Percentiles rank a stretch among this genome's conserved stretches.
These are phyloP conservation scores for Skeletonema potamos DNA, from an alignment of 108 stramenopile species.

Conservation along the genomic window DNA sequence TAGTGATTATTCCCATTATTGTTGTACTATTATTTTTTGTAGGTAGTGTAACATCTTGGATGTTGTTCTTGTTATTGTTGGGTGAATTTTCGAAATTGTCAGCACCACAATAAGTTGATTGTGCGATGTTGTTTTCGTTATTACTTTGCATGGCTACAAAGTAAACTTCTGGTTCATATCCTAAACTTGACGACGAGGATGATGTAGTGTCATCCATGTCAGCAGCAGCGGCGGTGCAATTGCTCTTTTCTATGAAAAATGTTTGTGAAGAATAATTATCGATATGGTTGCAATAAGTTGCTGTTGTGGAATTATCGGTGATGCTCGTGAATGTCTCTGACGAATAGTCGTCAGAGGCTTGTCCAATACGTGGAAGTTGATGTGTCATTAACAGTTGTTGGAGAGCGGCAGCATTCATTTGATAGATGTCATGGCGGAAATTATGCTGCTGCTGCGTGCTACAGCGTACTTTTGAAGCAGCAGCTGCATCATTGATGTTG, in stretches of 20 bases:
- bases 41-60: no score
- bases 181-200: neutral
- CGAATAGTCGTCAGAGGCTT: neutral
- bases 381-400: neutral
- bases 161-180: conserved; percentile 24
- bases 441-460: neutral
- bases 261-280: neutral
- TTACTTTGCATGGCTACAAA: conserved; percentile 15
- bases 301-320: neutral
- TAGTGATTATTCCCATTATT: neutral
- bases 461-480: neutral
- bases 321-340: neutral
- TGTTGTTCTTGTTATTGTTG: no score
- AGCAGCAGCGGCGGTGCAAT: neutral
- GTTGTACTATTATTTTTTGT: neutral
- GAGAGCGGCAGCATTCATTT: neutral
- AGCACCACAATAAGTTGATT: neutral
- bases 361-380: neutral
- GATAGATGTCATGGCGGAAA: neutral
- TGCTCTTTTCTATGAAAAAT: neutral
- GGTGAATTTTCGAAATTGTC: neutral
- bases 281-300: no score
- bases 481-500: no score
- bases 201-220: no score
- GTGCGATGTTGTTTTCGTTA: neutral